Percentiles rank a stretch among this genome's conserved stretches.
Conservation (phyloP, 1,139 yeast species). For the Zygoascus sp. region DNA sequence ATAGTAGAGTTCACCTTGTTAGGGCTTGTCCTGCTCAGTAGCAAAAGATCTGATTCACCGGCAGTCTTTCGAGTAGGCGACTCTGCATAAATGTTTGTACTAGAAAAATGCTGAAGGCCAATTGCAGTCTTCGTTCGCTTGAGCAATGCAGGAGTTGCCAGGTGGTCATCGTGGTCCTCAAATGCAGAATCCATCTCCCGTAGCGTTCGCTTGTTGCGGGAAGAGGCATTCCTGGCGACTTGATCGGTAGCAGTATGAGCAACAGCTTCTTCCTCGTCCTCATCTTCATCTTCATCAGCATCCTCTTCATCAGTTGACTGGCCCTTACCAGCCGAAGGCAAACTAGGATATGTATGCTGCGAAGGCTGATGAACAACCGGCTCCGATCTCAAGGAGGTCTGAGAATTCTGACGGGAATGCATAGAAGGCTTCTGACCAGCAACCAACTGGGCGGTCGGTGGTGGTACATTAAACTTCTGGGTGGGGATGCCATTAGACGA, state of each 20-base stretch:
- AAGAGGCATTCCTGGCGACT: no score
- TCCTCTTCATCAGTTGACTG: constrained; percentile 12
- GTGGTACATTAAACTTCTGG: background rate
- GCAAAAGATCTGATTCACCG: constrained; percentile 10
- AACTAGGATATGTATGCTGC: background rate
- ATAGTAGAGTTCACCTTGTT: background rate
- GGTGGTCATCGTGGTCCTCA: constrained; percentile 7
- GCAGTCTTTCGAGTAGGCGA: constrained; percentile 20
- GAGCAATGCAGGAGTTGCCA: constrained; percentile 17
- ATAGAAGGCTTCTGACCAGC: background rate
- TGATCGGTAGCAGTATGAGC: no score
- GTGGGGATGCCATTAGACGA: background rate
- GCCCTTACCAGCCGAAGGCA: background rate
- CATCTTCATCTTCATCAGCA: constrained; percentile 16
- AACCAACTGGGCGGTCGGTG: background rate
- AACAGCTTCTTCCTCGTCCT: constrained; percentile 17
- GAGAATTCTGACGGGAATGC: constrained; percentile 1
- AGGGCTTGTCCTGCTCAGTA: constrained; percentile 5
- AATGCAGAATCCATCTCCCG: constrained; percentile 8
- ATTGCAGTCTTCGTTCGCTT: constrained; percentile 37
- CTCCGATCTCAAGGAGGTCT: background rate
- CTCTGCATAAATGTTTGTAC: constrained; percentile 21
- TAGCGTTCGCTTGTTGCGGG: constrained; percentile 7
- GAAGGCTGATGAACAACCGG: background rate
- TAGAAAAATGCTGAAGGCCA: constrained; percentile 33